Conservation (phyloP, 1,284 basidiomycete genomes). For the Austropuccinia psidii region DNA sequence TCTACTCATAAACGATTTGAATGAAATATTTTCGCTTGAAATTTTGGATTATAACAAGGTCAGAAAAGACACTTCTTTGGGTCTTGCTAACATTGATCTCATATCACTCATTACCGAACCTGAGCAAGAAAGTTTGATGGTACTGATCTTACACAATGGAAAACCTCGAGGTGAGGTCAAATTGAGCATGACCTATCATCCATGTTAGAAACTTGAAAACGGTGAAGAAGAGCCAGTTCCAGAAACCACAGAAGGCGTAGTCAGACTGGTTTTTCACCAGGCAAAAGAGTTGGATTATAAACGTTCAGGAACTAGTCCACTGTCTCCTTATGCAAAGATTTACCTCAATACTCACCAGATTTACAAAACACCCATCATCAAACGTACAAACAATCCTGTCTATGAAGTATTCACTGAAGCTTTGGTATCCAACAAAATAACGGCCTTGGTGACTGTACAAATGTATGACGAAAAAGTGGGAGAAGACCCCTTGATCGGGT, state of each 20-base stretch:
- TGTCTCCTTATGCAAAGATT: slow-evolving; percentile 71
- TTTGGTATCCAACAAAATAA: slow-evolving; percentile 71
- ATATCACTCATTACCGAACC: slow-evolving; percentile 69
- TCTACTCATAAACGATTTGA: slow-evolving; percentile 74
- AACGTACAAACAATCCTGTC: slow-evolving; percentile 70
- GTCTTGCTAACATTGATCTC: slow-evolving; percentile 71
- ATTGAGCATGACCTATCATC: slow-evolving; percentile 57
- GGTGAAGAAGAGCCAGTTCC: slow-evolving; percentile 63
- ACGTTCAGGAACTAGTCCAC: slow-evolving; percentile 56
- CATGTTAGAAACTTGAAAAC: slow-evolving; percentile 66
- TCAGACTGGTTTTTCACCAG: slow-evolving; percentile 83
- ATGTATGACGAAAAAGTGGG: slow-evolving; percentile 45
- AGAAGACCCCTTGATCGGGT: slow-evolving; percentile 70
- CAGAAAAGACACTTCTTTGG: slow-evolving; percentile 70
- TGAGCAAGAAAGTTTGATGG: slow-evolving; percentile 64
- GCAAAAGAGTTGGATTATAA: slow-evolving; percentile 80
- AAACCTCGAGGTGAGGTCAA: slow-evolving; percentile 76
- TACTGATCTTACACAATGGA: slow-evolving; percentile 73
- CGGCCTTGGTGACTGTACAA: slow-evolving; percentile 67
- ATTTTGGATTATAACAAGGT: slow-evolving; percentile 87
- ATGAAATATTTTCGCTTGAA: slow-evolving; percentile 67
- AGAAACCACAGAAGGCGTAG: slow-evolving; percentile 82
- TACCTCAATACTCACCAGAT: slow-evolving; percentile 58
- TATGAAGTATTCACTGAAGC: slow-evolving; percentile 46
- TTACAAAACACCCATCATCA: slow-evolving; percentile 62